Base-by-base conservation (phyloP, 2,329 filamentous ascomycete species). In the Colletotrichum falcatum region DNA sequence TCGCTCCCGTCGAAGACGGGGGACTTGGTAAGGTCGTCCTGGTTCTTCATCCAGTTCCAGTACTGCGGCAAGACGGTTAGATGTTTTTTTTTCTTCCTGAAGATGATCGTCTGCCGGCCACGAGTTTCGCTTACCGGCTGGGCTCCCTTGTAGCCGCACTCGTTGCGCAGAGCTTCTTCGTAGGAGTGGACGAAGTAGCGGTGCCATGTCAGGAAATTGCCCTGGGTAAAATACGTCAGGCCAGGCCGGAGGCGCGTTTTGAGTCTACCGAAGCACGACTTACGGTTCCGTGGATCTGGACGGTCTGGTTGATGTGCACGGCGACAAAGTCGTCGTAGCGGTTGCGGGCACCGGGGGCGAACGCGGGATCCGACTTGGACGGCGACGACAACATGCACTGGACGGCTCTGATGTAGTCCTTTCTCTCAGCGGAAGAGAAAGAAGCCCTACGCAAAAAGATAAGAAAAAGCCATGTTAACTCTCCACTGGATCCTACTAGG, bases 1-100 rank as follows among this genome's bases (percentile, higher is more conserved):
- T 77, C 78, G 55, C 78, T 82, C 30, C 83, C 82, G 55, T 84
- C 81, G 69, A 82, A 82, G 35, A 83, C 74, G 9, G 80, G 76
- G 16, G 78, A 81, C 71, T 74, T 78, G 35, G 76, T 72, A 58
- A 79, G 73, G 51, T 75, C 72, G 18, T 74, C 58, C 30, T 77
- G 74, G 54, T 79, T 78, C 20, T 76, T 75, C 20, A 75, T 73
- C 81, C 80, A 83, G 71, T 81, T 77, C 78, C 80, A 81, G 73
- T 82, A 82, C 71, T 72, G 54, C n/a, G 23, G 30, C 12, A 1
- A 6, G 7, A 5, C 12, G 16, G 49, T 71, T 23, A 72, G 68
- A 18, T n/a, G 14, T 20, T 2, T 33, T 77, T 33, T 4, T 33
- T 7, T 33, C 30, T 33, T 3, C n/a, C 9, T 2, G 11, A 37